phyloP scores from a whole-genome alignment of 768 basidiomycete species.

The Pholiota molesta region DNA sequence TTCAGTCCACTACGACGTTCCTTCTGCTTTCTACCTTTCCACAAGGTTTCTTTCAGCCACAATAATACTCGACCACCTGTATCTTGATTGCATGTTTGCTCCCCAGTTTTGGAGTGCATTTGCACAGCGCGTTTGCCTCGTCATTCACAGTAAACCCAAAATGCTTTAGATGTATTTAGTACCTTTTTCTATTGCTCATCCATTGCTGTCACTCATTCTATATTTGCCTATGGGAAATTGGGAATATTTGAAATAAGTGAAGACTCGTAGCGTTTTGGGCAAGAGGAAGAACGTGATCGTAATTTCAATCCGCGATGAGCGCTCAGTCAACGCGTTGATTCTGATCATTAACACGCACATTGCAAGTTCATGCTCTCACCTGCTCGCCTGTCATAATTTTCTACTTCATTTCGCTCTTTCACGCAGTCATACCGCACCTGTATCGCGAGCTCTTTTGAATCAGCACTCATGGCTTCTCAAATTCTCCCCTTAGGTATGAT shows the following conservation, averaged over 20 bases:
- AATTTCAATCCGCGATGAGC: background rate
- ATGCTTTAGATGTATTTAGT: constrained; percentile 6
- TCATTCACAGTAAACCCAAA: constrained; percentile 5
- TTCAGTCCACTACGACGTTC: constrained; percentile 14
- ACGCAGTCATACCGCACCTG: background rate
- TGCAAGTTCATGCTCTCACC: constrained; percentile 5
- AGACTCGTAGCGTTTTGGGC: background rate
- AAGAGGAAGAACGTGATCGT: constrained; percentile 1
- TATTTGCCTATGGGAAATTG: background rate
- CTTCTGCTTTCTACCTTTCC: constrained; percentile 10
- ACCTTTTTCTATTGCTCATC: background rate
- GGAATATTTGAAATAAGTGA: background rate
- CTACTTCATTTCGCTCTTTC: background rate
- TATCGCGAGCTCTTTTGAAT: background rate
- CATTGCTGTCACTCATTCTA: background rate
- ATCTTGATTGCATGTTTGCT: constrained; percentile 23
- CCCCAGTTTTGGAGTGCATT: background rate
- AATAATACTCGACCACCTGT: constrained; percentile 25
- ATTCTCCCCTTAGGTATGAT: constrained; percentile 85
- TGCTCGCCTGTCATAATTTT: background rate
- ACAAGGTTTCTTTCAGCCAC: constrained; percentile 9
- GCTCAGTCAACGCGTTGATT: background rate
- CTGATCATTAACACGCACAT: too few relatives aligned
- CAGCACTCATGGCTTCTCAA: constrained; percentile 77
- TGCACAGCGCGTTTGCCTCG: background rate